Evolutionary conservation across 164 flowering plant genomes (phyloP), one percentile per base, ranked within the genome.

Genomic region (Annona cherimola): DNA sequence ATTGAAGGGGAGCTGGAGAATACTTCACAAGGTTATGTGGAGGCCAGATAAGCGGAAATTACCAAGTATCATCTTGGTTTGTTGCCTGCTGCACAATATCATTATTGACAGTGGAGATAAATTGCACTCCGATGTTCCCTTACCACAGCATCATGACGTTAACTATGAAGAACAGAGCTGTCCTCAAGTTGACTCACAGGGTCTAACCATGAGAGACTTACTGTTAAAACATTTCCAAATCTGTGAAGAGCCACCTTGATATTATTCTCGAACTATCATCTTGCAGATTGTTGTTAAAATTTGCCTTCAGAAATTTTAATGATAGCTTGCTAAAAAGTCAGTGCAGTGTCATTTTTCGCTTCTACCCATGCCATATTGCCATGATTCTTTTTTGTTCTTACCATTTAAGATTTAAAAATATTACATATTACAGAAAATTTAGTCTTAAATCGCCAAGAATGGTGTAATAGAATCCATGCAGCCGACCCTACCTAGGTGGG

Each of bases 11-110:
- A 82, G 83, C 74, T 94, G 99, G 99, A 88, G 97, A 75, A 94
- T 94, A 59, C 91, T 94, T 63, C 90, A 84, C 82, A 91, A 90
- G 84, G 97, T 92, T 12, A 88, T 94, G 97, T 94, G 99, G 99
- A 86, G 97, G 78, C 99, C 99, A 3, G 95, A 94, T 75, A 92
- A 89, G 79, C 77, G 81, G 76, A 94, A 91, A 77, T 79, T 92
- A 12, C 99, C 99, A 0, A 92, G 99, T 74, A 89, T 94, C 18
- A 90, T 94, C 73, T 67, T 92, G 78, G 95, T 90, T 0, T 94
- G 99, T 72, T 94, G 99, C 83, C 81, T 94, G 63, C 93, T 94
- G 61, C 99, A 94, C 73, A 94, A 94, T 68, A 92, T 94, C 46
- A 76, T 90, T 0, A 84, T 94, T 26, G 98, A 94, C 78, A 71